phyloP scores from a whole-genome alignment of 306 rosid species.

The Lathyrus aphaca region DNA sequence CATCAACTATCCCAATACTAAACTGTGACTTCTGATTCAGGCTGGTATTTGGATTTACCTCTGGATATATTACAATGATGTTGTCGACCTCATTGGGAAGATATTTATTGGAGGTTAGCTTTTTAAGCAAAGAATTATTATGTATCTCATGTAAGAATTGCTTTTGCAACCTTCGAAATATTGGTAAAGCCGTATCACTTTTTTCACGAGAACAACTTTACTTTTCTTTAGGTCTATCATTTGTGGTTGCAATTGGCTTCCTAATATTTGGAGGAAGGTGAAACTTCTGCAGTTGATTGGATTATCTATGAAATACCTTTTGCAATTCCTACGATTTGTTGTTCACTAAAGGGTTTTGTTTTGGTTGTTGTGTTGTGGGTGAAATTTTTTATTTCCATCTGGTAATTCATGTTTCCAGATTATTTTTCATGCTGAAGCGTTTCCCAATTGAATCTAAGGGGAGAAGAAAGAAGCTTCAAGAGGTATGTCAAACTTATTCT shows the following conservation, averaged over 20 bases:
- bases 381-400: constrained; percentile 3
- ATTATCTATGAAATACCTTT: constrained; percentile 29
- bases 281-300: constrained; percentile 42
- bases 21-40: constrained; percentile 52
- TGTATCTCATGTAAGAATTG: constrained; percentile 30
- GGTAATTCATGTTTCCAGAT: constrained; percentile 45
- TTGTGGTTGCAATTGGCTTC: constrained; percentile 87
- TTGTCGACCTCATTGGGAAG: constrained; percentile 68
- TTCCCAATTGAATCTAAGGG: constrained; percentile 95
- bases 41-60: constrained; percentile 87
- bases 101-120: constrained; percentile 88
- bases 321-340: constrained; percentile 23
- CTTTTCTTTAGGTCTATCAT: constrained; percentile 67
- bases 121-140: constrained; percentile 21
- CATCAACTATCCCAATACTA: constrained; percentile 21
- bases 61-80: constrained; percentile 65
- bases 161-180: constrained; percentile 15
- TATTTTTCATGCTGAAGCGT: constrained; percentile 85
- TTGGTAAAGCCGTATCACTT: constrained; percentile 12
- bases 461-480: constrained; percentile 89
- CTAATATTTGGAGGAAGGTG: constrained; percentile 96
- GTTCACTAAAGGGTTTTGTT: constrained; percentile 31
- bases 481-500: constrained; percentile 56
- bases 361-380: constrained; percentile 6
- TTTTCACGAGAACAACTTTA: constrained; percentile 1